Conservation (phyloP, 441 rosid genomes). For the Euphorbia celastroides region DNA sequence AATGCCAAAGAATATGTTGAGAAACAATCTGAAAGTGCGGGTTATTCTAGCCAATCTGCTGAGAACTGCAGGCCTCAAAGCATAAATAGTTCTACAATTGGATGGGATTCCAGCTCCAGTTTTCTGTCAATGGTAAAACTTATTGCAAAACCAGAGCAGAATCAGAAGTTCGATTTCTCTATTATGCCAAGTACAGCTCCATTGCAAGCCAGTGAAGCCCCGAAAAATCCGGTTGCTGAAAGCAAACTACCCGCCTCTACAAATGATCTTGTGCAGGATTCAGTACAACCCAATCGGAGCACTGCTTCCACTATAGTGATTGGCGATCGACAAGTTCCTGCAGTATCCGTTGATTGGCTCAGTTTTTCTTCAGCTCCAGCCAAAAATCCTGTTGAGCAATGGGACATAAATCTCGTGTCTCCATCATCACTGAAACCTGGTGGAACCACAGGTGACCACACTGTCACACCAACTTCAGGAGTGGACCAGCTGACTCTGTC, state of each 20-base stretch:
- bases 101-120: constrained; percentile 44
- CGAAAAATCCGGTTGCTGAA: constrained; percentile 39
- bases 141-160: constrained; percentile 31
- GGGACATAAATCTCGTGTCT: constrained; percentile 47
- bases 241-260: constrained; percentile 48
- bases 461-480: constrained; percentile 55
- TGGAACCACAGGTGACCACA: constrained; percentile 38
- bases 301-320: constrained; percentile 58
- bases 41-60: constrained; percentile 43
- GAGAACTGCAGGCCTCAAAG: constrained; percentile 59
- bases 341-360: constrained; percentile 50
- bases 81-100: constrained; percentile 33
- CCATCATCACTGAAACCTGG: constrained; percentile 46
- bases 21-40: constrained; percentile 41
- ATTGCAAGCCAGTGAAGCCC: constrained; percentile 36
- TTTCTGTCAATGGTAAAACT: constrained; percentile 35
- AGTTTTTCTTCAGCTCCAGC: constrained; percentile 35
- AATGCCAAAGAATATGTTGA: constrained; percentile 26
- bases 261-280: constrained; percentile 42
- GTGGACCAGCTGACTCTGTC: constrained; percentile 43
- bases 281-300: constrained; percentile 75
- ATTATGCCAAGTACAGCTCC: constrained; percentile 45
- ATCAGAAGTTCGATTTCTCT: constrained; percentile 47
- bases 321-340: constrained; percentile 51
- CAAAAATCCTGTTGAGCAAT: constrained; percentile 37